Evolutionary conservation across 2,329 filamentous ascomycete species (phyloP), one percentile per base, ranked within the genome.

Genomic region (Dothidotthia symphoricarpi): DNA sequence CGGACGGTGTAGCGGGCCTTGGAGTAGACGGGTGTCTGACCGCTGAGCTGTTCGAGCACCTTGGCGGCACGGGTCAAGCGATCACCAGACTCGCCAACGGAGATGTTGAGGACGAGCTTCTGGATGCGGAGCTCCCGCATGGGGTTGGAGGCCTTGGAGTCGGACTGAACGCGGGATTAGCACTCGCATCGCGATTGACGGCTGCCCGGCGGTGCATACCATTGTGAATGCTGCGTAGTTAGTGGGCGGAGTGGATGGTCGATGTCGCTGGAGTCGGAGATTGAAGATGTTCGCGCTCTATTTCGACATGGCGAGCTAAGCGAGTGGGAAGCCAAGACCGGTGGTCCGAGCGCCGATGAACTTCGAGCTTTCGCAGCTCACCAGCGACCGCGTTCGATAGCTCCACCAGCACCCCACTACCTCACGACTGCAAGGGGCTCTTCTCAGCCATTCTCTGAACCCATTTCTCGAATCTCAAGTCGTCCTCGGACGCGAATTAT

Each of bases 1-100:
- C 93, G 91, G 83, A 98, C 93, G 64, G 93, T 98, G 85, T 97
- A 98, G 71, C 93, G 88, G 75, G 93, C 93, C 87, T 98, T 98
- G 89, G 88, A 95, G 89, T 98, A 98, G 77, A 98, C 93, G 67
- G 93, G 93, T 65, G 93, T 97, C 82, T 98, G 93, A 90, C 93
- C 93, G 76, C 82, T 88, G 74, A 98, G 81, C 83, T 98, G 93
- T 82, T 98, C 93, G 66, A 98, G 83, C 83, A 98, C 93, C 85
- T 98, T 98, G 71, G 93, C 93, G 72, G 93, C 93, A 86, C 93
- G 88, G 67, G 93, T 98, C 73, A 98, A 86, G 85, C 93, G 95
- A 80, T 98, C 93, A 88, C 93, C 93, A 85, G 91, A 97, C 82
- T 98, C 93, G 78, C 93, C 93, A 68, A 98, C 93, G 66, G 88